Evolutionary conservation across 2,329 filamentous ascomycete species (phyloP).

Genomic region (Fusarium anthophilum): DNA sequence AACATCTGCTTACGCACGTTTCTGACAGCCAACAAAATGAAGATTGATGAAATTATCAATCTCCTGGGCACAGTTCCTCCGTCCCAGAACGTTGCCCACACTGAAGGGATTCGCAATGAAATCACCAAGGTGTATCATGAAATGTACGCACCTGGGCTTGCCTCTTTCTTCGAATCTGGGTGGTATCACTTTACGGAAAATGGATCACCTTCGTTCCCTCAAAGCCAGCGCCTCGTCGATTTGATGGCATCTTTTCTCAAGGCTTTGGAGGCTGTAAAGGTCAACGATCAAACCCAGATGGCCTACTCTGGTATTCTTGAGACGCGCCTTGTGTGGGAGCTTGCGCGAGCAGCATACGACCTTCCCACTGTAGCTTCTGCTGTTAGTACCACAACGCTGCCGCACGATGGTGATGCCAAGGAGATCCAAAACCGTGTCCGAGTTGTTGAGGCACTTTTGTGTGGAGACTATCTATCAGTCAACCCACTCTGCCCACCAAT

Average conservation of each 20-base stretch:
- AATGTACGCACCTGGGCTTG: constrained; percentile 78
- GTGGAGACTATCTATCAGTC: constrained; percentile 69
- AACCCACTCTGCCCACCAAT: constrained; percentile 66
- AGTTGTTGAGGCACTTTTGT: constrained; percentile 80
- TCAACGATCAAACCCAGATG: constrained; percentile 63
- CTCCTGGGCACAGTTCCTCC: constrained; percentile 68
- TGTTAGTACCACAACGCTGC: constrained; percentile 49
- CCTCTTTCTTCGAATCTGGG: constrained; percentile 80
- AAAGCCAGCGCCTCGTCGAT: constrained; percentile 68
- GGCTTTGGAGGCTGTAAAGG: constrained; percentile 59
- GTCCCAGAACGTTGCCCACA: constrained; percentile 61
- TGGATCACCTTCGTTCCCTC: constrained; percentile 57
- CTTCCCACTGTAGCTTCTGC: constrained; percentile 46
- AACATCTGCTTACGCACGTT: constrained; percentile 46
- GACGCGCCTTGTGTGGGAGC: constrained; percentile 67
- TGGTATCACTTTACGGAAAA: constrained; percentile 75
- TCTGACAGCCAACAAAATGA: constrained; percentile 62
- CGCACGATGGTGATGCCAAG: constrained; percentile 65
- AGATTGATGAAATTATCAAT: constrained; percentile 76
- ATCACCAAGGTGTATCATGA: constrained; percentile 77
- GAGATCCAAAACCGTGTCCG: constrained; percentile 76
- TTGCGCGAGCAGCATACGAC: constrained; percentile 61
- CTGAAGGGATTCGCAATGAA: constrained; percentile 67
- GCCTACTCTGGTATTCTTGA: constrained; percentile 64
- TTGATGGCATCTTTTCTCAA: constrained; percentile 73